These are phyloP conservation scores for Firmiana major DNA, from an alignment of 345 rosid species.

Conservation along the genomic window DNA sequence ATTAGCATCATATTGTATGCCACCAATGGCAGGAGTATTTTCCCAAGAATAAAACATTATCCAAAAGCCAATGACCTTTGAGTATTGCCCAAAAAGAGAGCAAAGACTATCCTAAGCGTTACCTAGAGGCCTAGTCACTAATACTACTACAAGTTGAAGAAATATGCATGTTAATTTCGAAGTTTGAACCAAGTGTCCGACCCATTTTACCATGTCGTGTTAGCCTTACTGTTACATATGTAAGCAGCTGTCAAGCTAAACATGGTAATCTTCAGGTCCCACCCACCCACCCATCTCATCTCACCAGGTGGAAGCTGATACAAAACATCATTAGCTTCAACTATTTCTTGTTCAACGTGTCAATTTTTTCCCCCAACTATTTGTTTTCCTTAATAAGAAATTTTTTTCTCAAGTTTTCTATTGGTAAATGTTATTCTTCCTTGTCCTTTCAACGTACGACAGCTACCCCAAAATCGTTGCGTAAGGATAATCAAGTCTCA, in stretches of 20 bases:
- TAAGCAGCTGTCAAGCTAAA: neutral
- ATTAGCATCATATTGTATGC: too few relatives aligned
- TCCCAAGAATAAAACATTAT: neutral
- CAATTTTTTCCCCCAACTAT: neutral
- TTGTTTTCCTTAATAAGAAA: neutral
- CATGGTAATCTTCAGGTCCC: neutral
- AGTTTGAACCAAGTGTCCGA: neutral
- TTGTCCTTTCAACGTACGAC: neutral
- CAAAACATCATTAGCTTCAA: neutral
- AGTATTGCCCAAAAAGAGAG: neutral
- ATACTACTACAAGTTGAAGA: neutral
- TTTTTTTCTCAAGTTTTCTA: neutral
- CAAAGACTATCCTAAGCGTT: neutral
- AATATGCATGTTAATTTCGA: neutral
- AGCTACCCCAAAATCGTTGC: neutral
- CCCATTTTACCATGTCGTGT: neutral
- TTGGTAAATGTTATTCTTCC: neutral
- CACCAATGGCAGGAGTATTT: neutral
- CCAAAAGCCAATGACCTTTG: neutral
- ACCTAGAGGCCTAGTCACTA: neutral
- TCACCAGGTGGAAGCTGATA: neutral
- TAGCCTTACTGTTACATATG: neutral
- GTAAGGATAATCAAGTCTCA: neutral
- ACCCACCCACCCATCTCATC: neutral
- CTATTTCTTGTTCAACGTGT: neutral